phyloP scores from a whole-genome alignment of 495 filamentous ascomycete genomes.

The Penicillium antarcticum region DNA sequence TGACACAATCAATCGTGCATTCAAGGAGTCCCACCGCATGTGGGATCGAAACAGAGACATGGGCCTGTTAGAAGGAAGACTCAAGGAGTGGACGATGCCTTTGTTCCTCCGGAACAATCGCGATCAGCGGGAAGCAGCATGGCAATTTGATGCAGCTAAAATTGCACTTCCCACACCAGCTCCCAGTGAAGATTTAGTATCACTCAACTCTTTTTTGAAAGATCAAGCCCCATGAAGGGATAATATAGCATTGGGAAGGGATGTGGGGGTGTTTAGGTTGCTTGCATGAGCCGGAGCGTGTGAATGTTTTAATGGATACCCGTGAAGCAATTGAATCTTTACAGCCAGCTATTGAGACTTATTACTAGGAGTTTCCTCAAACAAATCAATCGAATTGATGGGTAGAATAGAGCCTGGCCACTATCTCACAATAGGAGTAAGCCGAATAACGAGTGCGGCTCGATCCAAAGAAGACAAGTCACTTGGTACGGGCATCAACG shows the following conservation, averaged over 20 bases:
- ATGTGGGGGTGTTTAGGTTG: conserved; percentile 10
- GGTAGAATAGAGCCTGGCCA: too few relatives aligned
- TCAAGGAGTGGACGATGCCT: conserved; percentile 38
- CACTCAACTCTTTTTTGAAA: conserved; percentile 21
- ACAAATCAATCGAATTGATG: too few relatives aligned
- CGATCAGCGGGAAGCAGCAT: conserved; percentile 33
- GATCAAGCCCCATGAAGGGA: conserved; percentile 6
- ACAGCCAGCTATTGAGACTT: background rate
- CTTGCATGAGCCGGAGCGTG: conserved; percentile 12
- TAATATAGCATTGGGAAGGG: background rate
- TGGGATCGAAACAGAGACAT: conserved; percentile 43
- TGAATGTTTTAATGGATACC: conserved; percentile 7
- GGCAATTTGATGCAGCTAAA: conserved; percentile 37
- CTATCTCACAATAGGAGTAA: too few relatives aligned
- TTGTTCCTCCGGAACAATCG: conserved; percentile 28
- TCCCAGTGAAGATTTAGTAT: conserved; percentile 21
- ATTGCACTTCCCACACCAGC: conserved; percentile 25
- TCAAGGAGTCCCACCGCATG: conserved; percentile 47
- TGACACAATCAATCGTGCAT: conserved; percentile 47
- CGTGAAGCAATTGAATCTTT: background rate
- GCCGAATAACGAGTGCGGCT: too few relatives aligned
- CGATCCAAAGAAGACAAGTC: too few relatives aligned
- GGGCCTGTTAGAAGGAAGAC: conserved; percentile 34
- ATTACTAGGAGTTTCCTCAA: too few relatives aligned
- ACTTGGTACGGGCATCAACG: too few relatives aligned